Conservation (phyloP, 2,329 filamentous ascomycete genomes). For the Ceratocystis cacaofunesta region DNA sequence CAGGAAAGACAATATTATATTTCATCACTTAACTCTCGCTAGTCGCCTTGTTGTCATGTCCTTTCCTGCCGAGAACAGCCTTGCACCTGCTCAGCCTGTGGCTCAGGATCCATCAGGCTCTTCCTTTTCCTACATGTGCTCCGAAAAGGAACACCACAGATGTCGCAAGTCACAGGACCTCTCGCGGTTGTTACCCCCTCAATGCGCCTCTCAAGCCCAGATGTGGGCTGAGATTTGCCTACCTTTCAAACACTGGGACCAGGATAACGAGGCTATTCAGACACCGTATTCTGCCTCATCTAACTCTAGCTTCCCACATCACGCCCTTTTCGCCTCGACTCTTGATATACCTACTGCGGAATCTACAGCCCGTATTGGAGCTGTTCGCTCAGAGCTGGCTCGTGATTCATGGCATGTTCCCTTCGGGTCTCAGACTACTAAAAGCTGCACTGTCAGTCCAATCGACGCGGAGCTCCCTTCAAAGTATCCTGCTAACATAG, state of each 20-base stretch:
- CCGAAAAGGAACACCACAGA: background rate
- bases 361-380: background rate
- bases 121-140: background rate
- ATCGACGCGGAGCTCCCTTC: background rate
- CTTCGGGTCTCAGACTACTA: background rate
- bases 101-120: background rate
- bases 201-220: background rate
- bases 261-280: background rate
- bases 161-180: background rate
- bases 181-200: background rate
- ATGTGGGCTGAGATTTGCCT: background rate
- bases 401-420: background rate
- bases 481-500: background rate
- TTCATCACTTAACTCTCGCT: too few relatives aligned
- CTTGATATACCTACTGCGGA: slow-evolving; percentile 2
- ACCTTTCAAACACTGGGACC: slow-evolving; percentile 8
- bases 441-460: slow-evolving; percentile 1
- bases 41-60: background rate
- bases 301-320: background rate
- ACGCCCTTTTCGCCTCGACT: background rate
- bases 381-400: background rate
- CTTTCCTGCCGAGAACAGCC: background rate
- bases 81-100: background rate
- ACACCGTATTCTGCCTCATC: background rate
- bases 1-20: too few relatives aligned